phyloP scores from a whole-genome alignment of 2,329 filamentous ascomycete genomes.

The Colletotrichum sp. region DNA sequence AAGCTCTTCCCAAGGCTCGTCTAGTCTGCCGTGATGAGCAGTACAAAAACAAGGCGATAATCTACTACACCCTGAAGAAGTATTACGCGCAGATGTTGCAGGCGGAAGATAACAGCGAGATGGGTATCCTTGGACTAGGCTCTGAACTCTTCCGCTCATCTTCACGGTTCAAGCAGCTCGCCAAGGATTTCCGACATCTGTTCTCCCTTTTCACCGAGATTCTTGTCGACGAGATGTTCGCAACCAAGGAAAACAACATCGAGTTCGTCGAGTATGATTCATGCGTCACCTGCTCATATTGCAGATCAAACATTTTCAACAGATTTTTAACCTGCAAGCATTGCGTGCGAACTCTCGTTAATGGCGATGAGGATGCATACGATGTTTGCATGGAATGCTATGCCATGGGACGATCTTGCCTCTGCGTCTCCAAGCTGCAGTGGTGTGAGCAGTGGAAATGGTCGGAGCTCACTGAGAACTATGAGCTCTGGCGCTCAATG shows the following conservation, averaged over 20 bases:
- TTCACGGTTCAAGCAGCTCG: slow-evolving; percentile 68
- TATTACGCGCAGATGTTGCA: slow-evolving; percentile 70
- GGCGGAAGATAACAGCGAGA: slow-evolving; percentile 54
- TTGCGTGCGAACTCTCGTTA: slow-evolving; percentile 72
- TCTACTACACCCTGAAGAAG: slow-evolving; percentile 85
- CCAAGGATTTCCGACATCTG: slow-evolving; percentile 81
- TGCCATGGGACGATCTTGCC: slow-evolving; percentile 93
- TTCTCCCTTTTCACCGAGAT: slow-evolving; percentile 81
- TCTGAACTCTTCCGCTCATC: slow-evolving; percentile 48
- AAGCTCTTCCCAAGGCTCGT: slow-evolving; percentile 86
- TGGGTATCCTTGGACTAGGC: slow-evolving; percentile 51
- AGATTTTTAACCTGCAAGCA: slow-evolving; percentile 90
- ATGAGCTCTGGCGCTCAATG: slow-evolving; percentile 82
- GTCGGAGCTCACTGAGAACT: slow-evolving; percentile 76
- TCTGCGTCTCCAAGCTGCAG: slow-evolving; percentile 80
- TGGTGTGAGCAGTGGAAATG: slow-evolving; percentile 96
- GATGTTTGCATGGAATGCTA: slow-evolving; percentile 99
- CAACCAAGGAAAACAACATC: slow-evolving; percentile 70
- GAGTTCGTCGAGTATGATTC: slow-evolving; percentile 86
- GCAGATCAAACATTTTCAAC: slow-evolving; percentile 96
- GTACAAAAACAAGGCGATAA: slow-evolving; percentile 97
- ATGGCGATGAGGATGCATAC: slow-evolving; percentile 82
- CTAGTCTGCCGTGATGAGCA: slow-evolving; percentile 97
- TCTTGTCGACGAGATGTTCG: slow-evolving; percentile 86
- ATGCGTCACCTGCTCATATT: slow-evolving; percentile 95